Percentiles rank a stretch among this genome's conserved stretches.
Conservation (phyloP, 2,329 filamentous ascomycete genomes). For the Neonectria sp. region DNA sequence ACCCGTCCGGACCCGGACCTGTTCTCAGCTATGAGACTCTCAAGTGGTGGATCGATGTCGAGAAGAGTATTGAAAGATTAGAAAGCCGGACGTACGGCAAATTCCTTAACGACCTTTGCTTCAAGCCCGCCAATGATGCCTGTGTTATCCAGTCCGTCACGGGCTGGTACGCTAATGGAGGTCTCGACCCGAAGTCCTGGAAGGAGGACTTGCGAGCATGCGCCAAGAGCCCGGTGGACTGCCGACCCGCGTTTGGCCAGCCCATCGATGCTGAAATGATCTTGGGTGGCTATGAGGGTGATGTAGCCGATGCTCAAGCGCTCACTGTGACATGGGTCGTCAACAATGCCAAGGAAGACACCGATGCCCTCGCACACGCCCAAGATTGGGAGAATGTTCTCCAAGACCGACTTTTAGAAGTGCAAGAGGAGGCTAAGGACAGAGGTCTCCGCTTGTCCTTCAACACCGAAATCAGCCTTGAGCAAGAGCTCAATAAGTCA, state of each 20-base stretch:
- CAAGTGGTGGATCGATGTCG: conserved; percentile 93
- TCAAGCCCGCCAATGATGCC: conserved; percentile 90
- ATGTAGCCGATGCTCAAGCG: conserved; percentile 81
- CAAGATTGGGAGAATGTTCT: conserved; percentile 92
- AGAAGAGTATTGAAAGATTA: conserved; percentile 80
- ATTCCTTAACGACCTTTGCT: conserved; percentile 88
- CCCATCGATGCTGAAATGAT: conserved; percentile 89
- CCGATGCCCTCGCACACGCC: conserved; percentile 77
- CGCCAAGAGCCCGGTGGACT: conserved; percentile 84
- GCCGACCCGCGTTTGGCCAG: conserved; percentile 90
- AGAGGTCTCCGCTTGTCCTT: conserved; percentile 92
- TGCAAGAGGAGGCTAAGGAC: conserved; percentile 83
- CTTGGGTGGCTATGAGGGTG: conserved; percentile 82
- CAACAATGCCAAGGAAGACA: conserved; percentile 85
- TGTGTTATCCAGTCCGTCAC: conserved; percentile 96
- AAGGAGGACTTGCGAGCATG: conserved; percentile 80
- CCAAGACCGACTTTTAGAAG: conserved; percentile 79
- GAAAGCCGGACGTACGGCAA: conserved; percentile 79
- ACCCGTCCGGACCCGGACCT: conserved; percentile 74
- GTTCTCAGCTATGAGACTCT: conserved; percentile 92
- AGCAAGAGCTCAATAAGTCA: conserved; percentile 96
- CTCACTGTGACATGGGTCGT: conserved; percentile 96
- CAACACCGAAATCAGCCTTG: conserved; percentile 94
- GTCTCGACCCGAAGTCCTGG: conserved; percentile 71
- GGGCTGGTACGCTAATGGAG: conserved; percentile 77